Conservation (phyloP, 2,329 filamentous ascomycete genomes). For the Monilinia fructicola region DNA sequence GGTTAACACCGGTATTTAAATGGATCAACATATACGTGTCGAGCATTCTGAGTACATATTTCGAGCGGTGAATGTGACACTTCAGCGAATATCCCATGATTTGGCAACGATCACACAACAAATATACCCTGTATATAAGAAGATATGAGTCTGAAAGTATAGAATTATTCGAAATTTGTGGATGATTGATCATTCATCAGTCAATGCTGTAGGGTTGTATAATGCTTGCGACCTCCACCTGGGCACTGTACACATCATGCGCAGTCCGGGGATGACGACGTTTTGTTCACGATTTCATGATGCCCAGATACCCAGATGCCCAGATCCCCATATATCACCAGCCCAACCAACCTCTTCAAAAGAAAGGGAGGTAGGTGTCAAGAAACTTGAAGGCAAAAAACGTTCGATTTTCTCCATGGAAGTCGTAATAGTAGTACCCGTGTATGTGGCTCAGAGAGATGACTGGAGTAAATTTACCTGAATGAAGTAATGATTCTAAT, state of each 20-base stretch:
- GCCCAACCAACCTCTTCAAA: constrained; percentile 19
- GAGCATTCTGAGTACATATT: constrained; percentile 4
- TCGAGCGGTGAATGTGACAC: constrained; percentile 25
- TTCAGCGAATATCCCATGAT: constrained; percentile 25
- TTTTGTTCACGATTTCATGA: constrained; percentile 11
- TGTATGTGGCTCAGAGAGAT: constrained; percentile 9
- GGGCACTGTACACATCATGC: constrained; percentile 24
- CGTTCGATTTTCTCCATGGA: too few species aligned
- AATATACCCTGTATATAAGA: constrained; percentile 14
- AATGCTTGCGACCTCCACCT: constrained; percentile 20
- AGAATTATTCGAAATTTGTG: constrained; percentile 7
- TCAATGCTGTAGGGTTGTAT: constrained; percentile 20
- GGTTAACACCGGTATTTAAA: constrained; percentile 20
- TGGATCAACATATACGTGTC: constrained; percentile 25
- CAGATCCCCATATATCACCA: constrained; percentile 16
- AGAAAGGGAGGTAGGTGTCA: constrained; percentile 3
- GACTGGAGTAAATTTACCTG: background rate
- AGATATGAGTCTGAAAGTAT: constrained; percentile 13
- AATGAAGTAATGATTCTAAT: constrained; percentile 7
- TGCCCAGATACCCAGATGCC: constrained; percentile 2
- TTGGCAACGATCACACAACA: constrained; percentile 23
- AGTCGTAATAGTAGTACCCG: background rate
- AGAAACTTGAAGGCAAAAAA: background rate
- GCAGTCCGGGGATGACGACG: constrained; percentile 21
- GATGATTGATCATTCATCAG: constrained; percentile 21